phyloP scores from a whole-genome alignment of 306 rosid species.

The Prinsepia uniflora region DNA sequence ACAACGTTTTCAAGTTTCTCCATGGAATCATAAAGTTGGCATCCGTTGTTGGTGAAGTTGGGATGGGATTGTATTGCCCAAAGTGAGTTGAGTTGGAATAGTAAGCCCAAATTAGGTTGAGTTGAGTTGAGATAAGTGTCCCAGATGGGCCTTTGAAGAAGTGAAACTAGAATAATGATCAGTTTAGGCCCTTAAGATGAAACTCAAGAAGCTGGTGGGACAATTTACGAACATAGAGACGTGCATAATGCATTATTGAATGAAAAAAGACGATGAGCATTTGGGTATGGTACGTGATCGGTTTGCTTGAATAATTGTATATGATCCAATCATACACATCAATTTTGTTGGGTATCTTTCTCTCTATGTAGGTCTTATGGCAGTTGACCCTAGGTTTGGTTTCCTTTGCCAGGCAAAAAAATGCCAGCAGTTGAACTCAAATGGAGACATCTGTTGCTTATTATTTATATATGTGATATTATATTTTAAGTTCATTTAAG shows the following conservation, averaged over 20 bases:
- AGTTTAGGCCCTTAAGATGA: neutral
- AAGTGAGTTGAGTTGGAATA: neutral
- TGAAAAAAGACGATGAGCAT: neutral
- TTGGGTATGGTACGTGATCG: neutral
- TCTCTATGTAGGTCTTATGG: neutral
- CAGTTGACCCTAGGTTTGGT: neutral
- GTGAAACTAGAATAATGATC: neutral
- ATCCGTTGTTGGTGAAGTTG: too few species aligned
- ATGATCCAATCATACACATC: too few species aligned
- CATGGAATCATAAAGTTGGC: too few species aligned
- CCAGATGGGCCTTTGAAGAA: neutral
- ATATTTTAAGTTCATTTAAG: too few species aligned
- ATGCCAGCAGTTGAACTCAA: neutral
- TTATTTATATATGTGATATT: too few species aligned
- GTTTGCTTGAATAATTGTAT: neutral
- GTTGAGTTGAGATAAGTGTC: too few species aligned
- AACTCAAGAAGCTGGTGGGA: neutral
- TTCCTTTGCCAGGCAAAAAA: neutral
- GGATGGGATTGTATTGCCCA: neutral
- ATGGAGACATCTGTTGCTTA: neutral
- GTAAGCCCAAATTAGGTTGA: neutral
- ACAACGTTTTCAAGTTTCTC: too few species aligned
- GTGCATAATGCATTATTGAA: neutral
- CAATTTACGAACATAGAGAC: neutral
- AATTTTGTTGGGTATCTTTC: neutral